Evolutionary conservation across 192 early-diverging fungal genomes (phyloP).

Genomic region (Chytriomyces hyalinus): DNA sequence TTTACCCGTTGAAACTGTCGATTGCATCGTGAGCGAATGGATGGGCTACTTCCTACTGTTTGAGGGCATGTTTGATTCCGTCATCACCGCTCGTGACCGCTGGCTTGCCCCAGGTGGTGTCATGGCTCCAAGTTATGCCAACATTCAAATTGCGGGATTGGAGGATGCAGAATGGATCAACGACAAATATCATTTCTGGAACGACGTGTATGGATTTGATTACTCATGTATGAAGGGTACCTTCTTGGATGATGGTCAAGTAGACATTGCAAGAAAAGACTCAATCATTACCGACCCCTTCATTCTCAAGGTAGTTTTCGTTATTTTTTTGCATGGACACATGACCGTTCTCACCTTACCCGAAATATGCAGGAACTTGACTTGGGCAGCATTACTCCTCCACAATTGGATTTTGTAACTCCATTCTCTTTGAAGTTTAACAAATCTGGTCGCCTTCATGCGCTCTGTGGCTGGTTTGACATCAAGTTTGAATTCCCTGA

Average conservation of each 20-base stretch:
- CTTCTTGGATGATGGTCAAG: constrained; percentile 76
- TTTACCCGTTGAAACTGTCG: constrained; percentile 77
- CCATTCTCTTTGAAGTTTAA: constrained; percentile 70
- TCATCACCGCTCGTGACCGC: constrained; percentile 80
- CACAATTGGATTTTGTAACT: constrained; percentile 75
- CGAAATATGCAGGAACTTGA: constrained; percentile 65
- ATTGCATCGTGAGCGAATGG: constrained; percentile 91
- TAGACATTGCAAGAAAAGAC: constrained; percentile 75
- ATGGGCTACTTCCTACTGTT: constrained; percentile 93
- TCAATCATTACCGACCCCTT: constrained; percentile 71
- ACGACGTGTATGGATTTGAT: constrained; percentile 93
- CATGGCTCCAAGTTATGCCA: constrained; percentile 74
- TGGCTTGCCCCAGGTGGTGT: constrained; percentile 72
- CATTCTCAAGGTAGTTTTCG: constrained; percentile 49
- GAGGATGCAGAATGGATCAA: constrained; percentile 83
- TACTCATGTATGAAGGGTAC: constrained; percentile 85
- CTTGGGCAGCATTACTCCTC: constrained; percentile 68
- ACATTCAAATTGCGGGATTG: constrained; percentile 73
- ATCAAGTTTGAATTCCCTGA: constrained; percentile 71
- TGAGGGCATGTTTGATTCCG: constrained; percentile 91
- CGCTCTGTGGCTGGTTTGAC: constrained; percentile 92
- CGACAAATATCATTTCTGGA: constrained; percentile 83
- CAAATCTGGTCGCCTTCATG: constrained; percentile 72
- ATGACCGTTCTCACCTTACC: not conserved
- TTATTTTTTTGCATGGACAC: not conserved